A percentile compares a stretch with the other conserved stretches of the same genome.
Evolutionary conservation across 2,329 filamentous ascomycete species (phyloP).

Genomic region (Calycina herbarum): DNA sequence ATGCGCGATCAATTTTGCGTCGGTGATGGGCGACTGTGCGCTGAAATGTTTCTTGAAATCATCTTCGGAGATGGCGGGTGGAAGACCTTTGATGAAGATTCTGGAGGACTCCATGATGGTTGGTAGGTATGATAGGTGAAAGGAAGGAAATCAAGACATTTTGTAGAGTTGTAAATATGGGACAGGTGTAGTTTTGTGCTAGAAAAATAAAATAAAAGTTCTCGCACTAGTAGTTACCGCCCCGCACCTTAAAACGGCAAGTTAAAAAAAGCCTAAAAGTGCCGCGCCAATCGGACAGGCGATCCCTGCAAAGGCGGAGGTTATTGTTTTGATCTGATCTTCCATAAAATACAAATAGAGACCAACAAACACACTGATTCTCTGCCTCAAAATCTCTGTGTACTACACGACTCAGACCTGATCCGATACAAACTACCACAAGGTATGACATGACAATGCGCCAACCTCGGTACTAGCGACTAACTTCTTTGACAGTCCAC

Average conservation of each 20-base stretch:
- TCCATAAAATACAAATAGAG: too few species aligned
- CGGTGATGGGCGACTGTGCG: conserved; percentile 73
- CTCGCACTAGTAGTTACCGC: neutral
- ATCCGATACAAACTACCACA: too few species aligned
- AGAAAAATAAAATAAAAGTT: conserved; percentile 12
- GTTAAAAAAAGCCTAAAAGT: neutral
- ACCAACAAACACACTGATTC: too few species aligned
- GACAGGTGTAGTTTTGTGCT: neutral
- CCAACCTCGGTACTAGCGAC: neutral
- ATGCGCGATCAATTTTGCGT: conserved; percentile 86
- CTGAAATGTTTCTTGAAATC: conserved; percentile 90
- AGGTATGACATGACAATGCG: neutral
- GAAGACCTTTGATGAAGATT: conserved; percentile 79
- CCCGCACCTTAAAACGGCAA: neutral
- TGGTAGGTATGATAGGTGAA: too few species aligned
- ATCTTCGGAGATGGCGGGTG: conserved; percentile 79
- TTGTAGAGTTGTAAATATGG: neutral
- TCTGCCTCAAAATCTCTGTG: too few species aligned
- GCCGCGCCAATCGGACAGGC: neutral
- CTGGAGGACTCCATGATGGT: conserved; percentile 53
- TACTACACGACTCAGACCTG: too few species aligned
- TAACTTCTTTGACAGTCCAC: conserved; percentile 2
- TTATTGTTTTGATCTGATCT: too few species aligned
- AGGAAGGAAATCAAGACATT: conserved; percentile 7
- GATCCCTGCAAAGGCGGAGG: too few species aligned